Percentiles rank a stretch among this genome's conserved stretches.
phyloP scores from a whole-genome alignment of 2,329 filamentous ascomycete genomes.

The Talaromyces sp. region DNA sequence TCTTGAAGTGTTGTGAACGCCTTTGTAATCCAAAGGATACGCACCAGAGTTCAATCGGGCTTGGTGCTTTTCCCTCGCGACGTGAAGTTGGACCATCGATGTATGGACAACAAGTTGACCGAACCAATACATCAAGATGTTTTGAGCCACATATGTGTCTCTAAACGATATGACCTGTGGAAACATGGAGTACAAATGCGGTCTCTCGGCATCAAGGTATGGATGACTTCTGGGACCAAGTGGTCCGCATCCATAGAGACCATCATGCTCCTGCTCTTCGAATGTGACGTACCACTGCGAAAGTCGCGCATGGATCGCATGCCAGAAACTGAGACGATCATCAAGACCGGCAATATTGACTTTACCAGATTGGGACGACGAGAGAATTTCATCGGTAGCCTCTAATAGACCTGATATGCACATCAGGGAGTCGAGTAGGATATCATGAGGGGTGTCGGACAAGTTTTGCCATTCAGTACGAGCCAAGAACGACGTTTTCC shows the following conservation, averaged over 20 bases:
- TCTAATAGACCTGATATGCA: conserved; percentile 16
- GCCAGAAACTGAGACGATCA: conserved; percentile 13
- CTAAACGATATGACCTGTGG: conserved; percentile 16
- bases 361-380: neutral
- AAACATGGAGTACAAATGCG: conserved; percentile 11
- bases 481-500: conserved; percentile 13
- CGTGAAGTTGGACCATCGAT: conserved; percentile 6
- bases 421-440: conserved; percentile 12
- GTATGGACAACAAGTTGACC: conserved; percentile 15
- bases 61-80: conserved; percentile 6
- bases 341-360: neutral
- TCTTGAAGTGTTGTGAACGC: neutral
- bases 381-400: neutral
- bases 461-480: conserved; percentile 15
- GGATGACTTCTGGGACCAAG: conserved; percentile 6
- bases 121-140: conserved; percentile 17
- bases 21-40: neutral
- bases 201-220: conserved; percentile 7
- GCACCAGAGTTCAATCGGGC: neutral
- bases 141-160: conserved; percentile 18
- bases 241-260: conserved; percentile 12
- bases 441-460: conserved; percentile 15
- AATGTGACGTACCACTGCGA: conserved; percentile 16
- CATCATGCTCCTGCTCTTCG: conserved; percentile 3
- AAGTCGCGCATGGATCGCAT: conserved; percentile 10